These are phyloP conservation scores for Oryza longistaminata DNA, from an alignment of 176 grass and related monocot species.

Conservation along the genomic window DNA sequence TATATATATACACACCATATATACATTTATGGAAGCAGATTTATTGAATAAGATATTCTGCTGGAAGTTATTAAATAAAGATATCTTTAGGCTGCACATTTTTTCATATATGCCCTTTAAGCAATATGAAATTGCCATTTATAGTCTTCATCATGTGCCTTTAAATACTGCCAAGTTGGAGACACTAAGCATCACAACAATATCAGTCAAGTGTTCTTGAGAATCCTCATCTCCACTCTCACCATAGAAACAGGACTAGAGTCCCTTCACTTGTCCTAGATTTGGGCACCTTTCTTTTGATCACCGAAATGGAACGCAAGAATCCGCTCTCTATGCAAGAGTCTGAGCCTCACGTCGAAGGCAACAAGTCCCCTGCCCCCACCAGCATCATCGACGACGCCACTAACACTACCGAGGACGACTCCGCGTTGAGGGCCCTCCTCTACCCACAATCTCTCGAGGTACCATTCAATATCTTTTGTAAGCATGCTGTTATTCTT, in stretches of 20 bases:
- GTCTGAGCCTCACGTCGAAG: neutral
- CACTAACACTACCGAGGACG: neutral
- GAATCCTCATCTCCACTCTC: neutral
- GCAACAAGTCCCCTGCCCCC: neutral
- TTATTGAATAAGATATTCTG: neutral
- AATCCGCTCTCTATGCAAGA: neutral
- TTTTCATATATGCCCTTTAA: neutral
- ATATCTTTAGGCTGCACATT: neutral
- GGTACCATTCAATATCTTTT: neutral
- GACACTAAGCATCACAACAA: neutral
- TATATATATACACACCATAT: neutral
- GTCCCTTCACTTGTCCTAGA: neutral
- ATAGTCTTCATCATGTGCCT: neutral
- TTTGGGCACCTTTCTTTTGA: neutral
- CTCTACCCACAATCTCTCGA: neutral
- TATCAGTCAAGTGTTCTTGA: neutral
- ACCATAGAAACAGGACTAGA: neutral
- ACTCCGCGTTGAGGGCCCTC: neutral
- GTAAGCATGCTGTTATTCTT: neutral
- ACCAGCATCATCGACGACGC: neutral
- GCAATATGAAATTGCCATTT: neutral
- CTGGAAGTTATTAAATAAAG: neutral
- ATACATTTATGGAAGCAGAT: neutral
- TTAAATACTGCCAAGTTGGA: neutral
- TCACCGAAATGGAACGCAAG: neutral